Percentiles rank a stretch among this genome's conserved stretches.
These are phyloP conservation scores for Schizosaccharomyces japonicus DNA, from an alignment of 805 yeast species.

Conservation along the genomic window DNA sequence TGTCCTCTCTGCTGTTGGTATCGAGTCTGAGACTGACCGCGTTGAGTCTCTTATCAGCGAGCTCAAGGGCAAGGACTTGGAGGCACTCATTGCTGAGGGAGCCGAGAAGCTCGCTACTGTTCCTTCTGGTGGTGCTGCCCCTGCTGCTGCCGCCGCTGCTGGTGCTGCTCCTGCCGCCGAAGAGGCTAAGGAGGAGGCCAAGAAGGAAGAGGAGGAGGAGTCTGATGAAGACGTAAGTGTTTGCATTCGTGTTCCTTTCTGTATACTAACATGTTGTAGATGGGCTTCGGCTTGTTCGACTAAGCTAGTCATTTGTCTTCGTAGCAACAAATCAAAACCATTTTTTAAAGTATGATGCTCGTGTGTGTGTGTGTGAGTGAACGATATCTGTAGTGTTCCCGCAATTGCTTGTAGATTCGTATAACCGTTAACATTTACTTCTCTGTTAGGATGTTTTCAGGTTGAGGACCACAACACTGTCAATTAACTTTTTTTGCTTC, in stretches of 20 bases:
- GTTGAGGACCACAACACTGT: no score
- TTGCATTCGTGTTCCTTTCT: background rate
- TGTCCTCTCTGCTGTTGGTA: constrained; percentile 83
- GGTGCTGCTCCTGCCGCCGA: constrained; percentile 51
- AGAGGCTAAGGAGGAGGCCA: constrained; percentile 27
- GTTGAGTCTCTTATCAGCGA: constrained; percentile 56
- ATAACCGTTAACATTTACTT: no score
- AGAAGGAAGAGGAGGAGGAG: constrained; percentile 38
- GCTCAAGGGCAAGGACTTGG: constrained; percentile 79
- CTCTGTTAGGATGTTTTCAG: no score
- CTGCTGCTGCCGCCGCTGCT: constrained; percentile 49
- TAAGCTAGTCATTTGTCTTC: no score
- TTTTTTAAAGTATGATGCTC: no score
- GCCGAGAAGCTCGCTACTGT: constrained; percentile 87
- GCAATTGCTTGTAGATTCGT: no score
- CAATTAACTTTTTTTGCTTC: no score
- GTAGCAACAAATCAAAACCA: no score
- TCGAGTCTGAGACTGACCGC: constrained; percentile 80
- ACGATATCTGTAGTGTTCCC: no score
- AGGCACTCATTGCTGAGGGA: constrained; percentile 68
- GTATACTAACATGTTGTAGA: constrained; percentile 8
- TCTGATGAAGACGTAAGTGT: constrained; percentile 30
- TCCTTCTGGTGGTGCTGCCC: constrained; percentile 94
- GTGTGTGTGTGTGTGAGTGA: no score
- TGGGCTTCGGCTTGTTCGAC: constrained; percentile 84